Percentiles rank a stretch among this genome's conserved stretches.
phyloP scores from a whole-genome alignment of 352 stramenopile genomes.

The Phytophthora melonis region DNA sequence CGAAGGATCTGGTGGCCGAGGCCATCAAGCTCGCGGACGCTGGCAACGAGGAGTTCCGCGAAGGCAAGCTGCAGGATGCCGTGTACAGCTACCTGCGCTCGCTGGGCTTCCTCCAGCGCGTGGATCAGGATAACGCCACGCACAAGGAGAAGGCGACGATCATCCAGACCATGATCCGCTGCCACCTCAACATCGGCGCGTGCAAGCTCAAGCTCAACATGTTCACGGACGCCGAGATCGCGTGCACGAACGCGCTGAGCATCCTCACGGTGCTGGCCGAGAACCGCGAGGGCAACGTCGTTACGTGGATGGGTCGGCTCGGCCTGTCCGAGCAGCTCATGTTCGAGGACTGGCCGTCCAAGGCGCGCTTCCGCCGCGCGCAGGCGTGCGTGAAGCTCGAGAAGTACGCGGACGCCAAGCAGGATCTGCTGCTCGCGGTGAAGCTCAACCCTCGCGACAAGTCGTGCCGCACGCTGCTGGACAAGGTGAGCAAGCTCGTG shows the following conservation, averaged over 20 bases:
- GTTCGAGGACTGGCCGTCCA: slow-evolving; percentile 89
- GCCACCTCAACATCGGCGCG: slow-evolving; percentile 86
- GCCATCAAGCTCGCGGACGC: slow-evolving; percentile 71
- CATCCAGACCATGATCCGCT: slow-evolving; percentile 91
- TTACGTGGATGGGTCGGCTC: slow-evolving; percentile 86
- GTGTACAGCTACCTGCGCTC: slow-evolving; percentile 82
- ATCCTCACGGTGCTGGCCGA: slow-evolving; percentile 81
- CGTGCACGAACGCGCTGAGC: slow-evolving; percentile 84
- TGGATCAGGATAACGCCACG: slow-evolving; percentile 78
- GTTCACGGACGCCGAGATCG: slow-evolving; percentile 76
- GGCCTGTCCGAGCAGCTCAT: slow-evolving; percentile 81
- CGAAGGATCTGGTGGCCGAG: slow-evolving; percentile 77
- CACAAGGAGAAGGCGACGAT: slow-evolving; percentile 90
- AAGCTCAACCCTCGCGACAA: slow-evolving; percentile 87
- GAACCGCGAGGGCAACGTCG: slow-evolving; percentile 83
- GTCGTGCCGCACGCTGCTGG: slow-evolving; percentile 77
- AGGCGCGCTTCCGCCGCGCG: slow-evolving; percentile 85
- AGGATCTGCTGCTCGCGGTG: slow-evolving; percentile 81
- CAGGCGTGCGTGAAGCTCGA: slow-evolving; percentile 80
- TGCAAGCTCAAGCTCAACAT: slow-evolving; percentile 85
- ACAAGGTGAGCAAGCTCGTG: slow-evolving; percentile 75
- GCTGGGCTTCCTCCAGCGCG: slow-evolving; percentile 75
- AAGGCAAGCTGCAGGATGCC: slow-evolving; percentile 66
- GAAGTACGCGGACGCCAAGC: slow-evolving; percentile 78
- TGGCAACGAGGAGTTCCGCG: slow-evolving; percentile 79